Percentiles rank a stretch among this genome's conserved stretches.
Evolutionary conservation across 2,329 filamentous ascomycete genomes (phyloP).

Genomic region (Nemania abortiva): DNA sequence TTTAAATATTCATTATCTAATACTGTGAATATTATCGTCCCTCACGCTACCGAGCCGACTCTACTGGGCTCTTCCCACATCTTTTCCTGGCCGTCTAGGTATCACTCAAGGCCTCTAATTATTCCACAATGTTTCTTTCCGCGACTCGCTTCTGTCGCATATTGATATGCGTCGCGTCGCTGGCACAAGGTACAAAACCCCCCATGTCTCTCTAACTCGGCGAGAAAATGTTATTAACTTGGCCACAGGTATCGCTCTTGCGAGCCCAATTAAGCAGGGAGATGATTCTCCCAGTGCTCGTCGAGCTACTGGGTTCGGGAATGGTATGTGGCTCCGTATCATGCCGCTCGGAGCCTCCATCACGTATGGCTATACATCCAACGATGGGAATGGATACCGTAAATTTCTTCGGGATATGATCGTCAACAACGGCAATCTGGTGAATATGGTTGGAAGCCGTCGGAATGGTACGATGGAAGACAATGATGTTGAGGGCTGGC

Average conservation of each 20-base stretch:
- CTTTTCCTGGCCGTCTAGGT: neutral
- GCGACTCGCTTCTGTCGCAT: slow-evolving; percentile 16
- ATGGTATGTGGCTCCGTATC: slow-evolving; percentile 48
- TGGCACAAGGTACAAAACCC: slow-evolving; percentile 22
- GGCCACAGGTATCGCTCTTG: slow-evolving; percentile 21
- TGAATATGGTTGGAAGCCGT: slow-evolving; percentile 56
- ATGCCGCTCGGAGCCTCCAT: slow-evolving; percentile 57
- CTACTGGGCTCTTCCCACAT: neutral
- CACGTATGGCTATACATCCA: slow-evolving; percentile 52
- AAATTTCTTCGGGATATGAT: slow-evolving; percentile 53
- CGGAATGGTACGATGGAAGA: slow-evolving; percentile 53
- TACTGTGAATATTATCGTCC: slow-evolving; percentile 12
- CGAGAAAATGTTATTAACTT: neutral
- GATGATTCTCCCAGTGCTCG: neutral
- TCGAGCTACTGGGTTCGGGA: slow-evolving; percentile 38
- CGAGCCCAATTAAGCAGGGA: slow-evolving; percentile 4
- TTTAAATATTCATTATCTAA: slow-evolving; percentile 13
- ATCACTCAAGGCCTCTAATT: neutral
- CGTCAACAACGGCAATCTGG: slow-evolving; percentile 46
- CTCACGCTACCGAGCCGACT: neutral
- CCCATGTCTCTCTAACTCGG: no score
- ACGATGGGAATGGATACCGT: slow-evolving; percentile 54
- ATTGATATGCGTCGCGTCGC: slow-evolving; percentile 20
- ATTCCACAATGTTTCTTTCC: slow-evolving; percentile 21
- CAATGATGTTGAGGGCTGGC: slow-evolving; percentile 55